A percentile compares a stretch with the other conserved stretches of the same genome.
These are phyloP conservation scores for Pythium vanterpoolii DNA, from an alignment of 352 stramenopile species.

Conservation along the genomic window DNA sequence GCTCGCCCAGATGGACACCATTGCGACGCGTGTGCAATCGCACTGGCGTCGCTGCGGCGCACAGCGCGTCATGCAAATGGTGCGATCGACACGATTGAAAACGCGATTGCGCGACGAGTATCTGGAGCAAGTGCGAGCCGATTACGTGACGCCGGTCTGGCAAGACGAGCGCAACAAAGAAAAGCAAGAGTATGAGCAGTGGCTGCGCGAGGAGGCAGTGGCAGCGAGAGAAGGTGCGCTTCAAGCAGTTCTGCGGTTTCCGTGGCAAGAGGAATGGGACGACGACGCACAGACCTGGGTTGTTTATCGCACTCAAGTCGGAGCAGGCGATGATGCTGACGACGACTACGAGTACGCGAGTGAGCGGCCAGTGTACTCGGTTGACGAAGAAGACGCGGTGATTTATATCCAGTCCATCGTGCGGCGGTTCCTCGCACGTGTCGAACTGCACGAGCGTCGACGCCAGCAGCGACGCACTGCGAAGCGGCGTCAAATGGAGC, in stretches of 20 bases:
- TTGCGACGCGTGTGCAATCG: constrained; percentile 39
- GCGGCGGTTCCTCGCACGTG: constrained; percentile 40
- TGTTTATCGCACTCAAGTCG: constrained; percentile 23
- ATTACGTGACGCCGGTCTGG: constrained; percentile 68
- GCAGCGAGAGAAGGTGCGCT: constrained; percentile 35
- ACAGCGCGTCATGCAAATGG: constrained; percentile 33
- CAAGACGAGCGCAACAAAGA: constrained; percentile 56
- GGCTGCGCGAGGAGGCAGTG: constrained; percentile 30
- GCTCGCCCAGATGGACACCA: constrained; percentile 36
- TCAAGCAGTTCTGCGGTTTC: constrained; percentile 40
- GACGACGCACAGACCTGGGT: constrained; percentile 36
- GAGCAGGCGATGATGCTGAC: background rate
- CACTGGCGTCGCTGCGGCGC: constrained; percentile 50
- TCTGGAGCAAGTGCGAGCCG: constrained; percentile 43
- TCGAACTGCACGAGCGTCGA: constrained; percentile 25
- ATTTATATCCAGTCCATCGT: constrained; percentile 41
- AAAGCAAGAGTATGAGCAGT: constrained; percentile 44
- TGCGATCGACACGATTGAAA: constrained; percentile 35
- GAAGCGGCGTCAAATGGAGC: constrained; percentile 31
- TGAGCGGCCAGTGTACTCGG: constrained; percentile 56
- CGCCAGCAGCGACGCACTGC: constrained; percentile 29
- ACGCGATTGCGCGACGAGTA: constrained; percentile 43
- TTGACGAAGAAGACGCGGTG: constrained; percentile 53
- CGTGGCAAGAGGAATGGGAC: constrained; percentile 62
- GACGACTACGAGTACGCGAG: constrained; percentile 23